phyloP scores from a whole-genome alignment of 2,329 filamentous ascomycete species.

The Sarocladium strictum region DNA sequence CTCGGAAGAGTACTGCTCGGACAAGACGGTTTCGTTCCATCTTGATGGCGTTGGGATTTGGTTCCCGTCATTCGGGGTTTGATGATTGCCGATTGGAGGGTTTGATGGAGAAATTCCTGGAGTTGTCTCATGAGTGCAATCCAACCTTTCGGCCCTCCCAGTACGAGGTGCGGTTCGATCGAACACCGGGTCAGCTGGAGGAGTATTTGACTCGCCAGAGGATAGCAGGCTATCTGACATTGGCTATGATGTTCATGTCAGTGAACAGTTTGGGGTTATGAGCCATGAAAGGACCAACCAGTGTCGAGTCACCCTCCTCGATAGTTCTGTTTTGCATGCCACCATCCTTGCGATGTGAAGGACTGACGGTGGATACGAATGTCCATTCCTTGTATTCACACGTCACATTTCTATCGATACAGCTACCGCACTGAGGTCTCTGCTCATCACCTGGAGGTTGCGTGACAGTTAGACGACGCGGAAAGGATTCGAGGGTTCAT shows the following conservation, averaged over 20 bases:
- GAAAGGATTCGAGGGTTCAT: not conserved
- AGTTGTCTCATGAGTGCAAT: not conserved
- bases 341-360: not conserved
- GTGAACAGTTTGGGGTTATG: not conserved
- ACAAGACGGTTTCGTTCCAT: not conserved
- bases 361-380: not conserved
- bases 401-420: not conserved
- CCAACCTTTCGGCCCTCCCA: not conserved
- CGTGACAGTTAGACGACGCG: too few relatives aligned
- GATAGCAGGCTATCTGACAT: not conserved
- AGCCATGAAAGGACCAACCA: not conserved
- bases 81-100: not conserved
- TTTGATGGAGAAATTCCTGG: not conserved
- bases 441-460: not conserved
- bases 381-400: slow-evolving; percentile 5
- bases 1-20: not conserved
- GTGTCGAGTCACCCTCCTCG: not conserved
- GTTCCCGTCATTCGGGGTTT: not conserved
- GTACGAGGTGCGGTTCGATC: not conserved
- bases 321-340: too few relatives aligned
- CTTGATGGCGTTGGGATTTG: not conserved
- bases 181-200: not conserved
- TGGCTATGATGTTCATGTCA: not conserved
- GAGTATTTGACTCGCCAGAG: not conserved
- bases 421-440: not conserved